Evolutionary conservation across 1,284 basidiomycete genomes (phyloP).

Genomic region (Puccinia triticina): DNA sequence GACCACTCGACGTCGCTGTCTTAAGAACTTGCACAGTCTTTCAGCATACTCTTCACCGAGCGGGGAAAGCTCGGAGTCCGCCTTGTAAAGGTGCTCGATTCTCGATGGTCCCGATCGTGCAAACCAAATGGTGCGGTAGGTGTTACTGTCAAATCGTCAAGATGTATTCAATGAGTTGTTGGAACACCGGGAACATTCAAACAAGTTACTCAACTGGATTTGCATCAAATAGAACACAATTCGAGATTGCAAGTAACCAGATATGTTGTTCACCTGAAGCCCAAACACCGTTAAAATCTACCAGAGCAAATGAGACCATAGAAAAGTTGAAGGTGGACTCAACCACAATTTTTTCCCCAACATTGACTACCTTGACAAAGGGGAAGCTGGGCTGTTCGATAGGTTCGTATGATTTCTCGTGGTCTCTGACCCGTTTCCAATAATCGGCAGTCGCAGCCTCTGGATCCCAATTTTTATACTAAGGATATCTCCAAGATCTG

Average conservation of each 20-base stretch:
- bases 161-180: background rate
- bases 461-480: constrained; percentile 92
- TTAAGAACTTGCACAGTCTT: constrained; percentile 59
- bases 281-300: background rate
- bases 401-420: constrained; percentile 85
- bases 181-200: background rate
- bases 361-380: constrained; percentile 94
- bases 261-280: constrained; percentile 69
- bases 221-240: constrained; percentile 71
- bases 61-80: constrained; percentile 92
- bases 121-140: constrained; percentile 51
- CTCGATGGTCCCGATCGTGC: constrained; percentile 61
- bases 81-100: constrained; percentile 98
- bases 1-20: constrained; percentile 58
- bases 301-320: background rate
- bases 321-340: constrained; percentile 15
- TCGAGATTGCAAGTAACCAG: constrained; percentile 80
- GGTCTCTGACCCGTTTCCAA: constrained; percentile 81
- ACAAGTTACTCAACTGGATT: constrained; percentile 49
- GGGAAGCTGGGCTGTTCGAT: constrained; percentile 74
- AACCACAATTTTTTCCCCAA: constrained; percentile 51
- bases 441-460: constrained; percentile 90
- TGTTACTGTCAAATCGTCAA: constrained; percentile 32
- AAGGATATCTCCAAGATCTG: constrained; percentile 18
- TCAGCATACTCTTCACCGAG: constrained; percentile 94